phyloP scores from a whole-genome alignment of 1,139 yeast genomes.

The Yamadazyma kanchanaburiensis region DNA sequence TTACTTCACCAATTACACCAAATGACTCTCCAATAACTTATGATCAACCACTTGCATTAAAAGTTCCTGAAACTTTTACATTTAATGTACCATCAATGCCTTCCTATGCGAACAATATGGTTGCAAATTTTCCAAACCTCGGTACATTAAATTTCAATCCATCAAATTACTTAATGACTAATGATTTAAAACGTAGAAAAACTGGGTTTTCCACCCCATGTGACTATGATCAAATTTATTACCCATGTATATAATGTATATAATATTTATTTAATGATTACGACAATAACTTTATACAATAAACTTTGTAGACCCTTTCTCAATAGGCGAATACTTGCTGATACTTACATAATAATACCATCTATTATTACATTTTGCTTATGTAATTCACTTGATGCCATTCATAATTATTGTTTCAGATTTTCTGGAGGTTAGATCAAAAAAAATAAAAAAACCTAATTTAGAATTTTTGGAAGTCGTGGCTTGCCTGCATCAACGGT shows the following conservation, averaged over 20 bases:
- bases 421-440: too few species aligned
- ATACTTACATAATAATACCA: too few species aligned
- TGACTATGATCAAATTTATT: slow-evolving; percentile 1
- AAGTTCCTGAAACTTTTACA: background rate
- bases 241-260: background rate
- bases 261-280: background rate
- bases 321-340: too few species aligned
- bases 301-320: too few species aligned
- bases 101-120: background rate
- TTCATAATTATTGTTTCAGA: too few species aligned
- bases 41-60: slow-evolving; percentile 1
- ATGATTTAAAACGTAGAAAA: slow-evolving; percentile 2
- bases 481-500: too few species aligned
- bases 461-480: too few species aligned
- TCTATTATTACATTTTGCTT: too few species aligned
- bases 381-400: too few species aligned
- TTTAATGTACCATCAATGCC: background rate
- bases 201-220: slow-evolving; percentile 4
- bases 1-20: slow-evolving; percentile 4
- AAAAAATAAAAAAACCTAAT: too few species aligned
- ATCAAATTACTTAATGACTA: background rate
- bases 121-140: too few species aligned
- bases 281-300: too few species aligned
- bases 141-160: background rate
- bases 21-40: slow-evolving; percentile 4